Base-by-base conservation (phyloP, 2,329 filamentous ascomycete genomes). In the Fusarium avenaceum region DNA sequence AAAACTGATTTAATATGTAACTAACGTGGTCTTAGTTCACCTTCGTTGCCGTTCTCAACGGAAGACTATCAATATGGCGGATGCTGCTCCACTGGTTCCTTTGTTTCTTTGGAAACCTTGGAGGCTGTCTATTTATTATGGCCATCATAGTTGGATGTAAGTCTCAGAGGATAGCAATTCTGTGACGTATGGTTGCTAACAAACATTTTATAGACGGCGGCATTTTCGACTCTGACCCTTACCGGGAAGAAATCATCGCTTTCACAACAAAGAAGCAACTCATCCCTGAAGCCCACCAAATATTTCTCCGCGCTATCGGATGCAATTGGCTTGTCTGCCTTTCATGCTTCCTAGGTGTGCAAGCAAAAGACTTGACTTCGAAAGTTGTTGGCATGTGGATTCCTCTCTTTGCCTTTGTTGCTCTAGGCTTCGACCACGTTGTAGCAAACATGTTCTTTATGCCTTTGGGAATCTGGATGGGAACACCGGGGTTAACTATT, bases 291-390 rank as follows among this genome's bases (percentile, higher is more conserved):
- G 86, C 83, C 75, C 80, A 85, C 50, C 80, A 83, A 51, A 84
- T 88, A 43, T 86, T 88, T 69, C 75, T 87, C 0, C 80, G 84
- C 30, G 86, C 77, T 2, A 86, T 88, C 49, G 83, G 85, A 19
- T 84, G 82, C 59, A 87, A 87, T 74, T 88, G 85, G 86, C 81
- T 89, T 1, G 85, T 88, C 13, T 86, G 84, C 61, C 75, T 87
- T 13, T 84, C 84, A 0, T 82, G 83, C 55, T 87, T 80, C 58
- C 74, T 85, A 3, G 79, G 78, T 0, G 76, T 83, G 4, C 82
- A 83, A 60, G 83, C 82, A 10, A 80, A 72, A 3, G 85, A 87
- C 48, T 70, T 87, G n/a, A 77, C 79, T 14, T 84, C 82, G 3
- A 88, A 88, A 70, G 80, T 88, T 0, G 75, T 84, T 10, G 83